Conservation (phyloP, 2,329 filamentous ascomycete species). For the Helicocarpus griseus region DNA sequence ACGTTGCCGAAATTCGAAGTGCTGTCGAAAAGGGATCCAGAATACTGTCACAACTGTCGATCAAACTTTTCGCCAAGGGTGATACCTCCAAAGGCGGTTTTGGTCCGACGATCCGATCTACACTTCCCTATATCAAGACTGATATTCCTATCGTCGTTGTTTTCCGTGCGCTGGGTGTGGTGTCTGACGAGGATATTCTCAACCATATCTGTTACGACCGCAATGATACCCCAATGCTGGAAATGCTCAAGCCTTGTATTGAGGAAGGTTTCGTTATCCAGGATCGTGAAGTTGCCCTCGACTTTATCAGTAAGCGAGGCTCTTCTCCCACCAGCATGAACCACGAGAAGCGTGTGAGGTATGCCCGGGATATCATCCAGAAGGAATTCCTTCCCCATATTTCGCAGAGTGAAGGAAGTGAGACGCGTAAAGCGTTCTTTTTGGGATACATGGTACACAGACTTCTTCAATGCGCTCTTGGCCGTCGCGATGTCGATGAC, state of each 20-base stretch:
- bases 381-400: slow-evolving; percentile 97
- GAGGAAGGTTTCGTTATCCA: slow-evolving; percentile 96
- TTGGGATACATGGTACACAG: slow-evolving; percentile 98
- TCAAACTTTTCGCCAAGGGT: slow-evolving; percentile 83
- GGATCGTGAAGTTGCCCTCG: slow-evolving; percentile 84
- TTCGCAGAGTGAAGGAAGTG: slow-evolving; percentile 85
- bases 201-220: slow-evolving; percentile 97
- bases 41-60: slow-evolving; percentile 81
- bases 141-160: slow-evolving; percentile 93
- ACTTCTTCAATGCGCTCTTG: slow-evolving; percentile 83
- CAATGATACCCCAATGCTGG: slow-evolving; percentile 91
- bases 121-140: slow-evolving; percentile 84
- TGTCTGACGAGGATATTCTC: slow-evolving; percentile 94
- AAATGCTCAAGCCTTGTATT: slow-evolving; percentile 94
- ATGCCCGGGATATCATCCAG: slow-evolving; percentile 87
- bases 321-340: slow-evolving; percentile 60
- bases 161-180: slow-evolving; percentile 88
- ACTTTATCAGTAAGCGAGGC: slow-evolving; percentile 91
- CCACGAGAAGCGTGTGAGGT: slow-evolving; percentile 79
- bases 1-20: slow-evolving; percentile 91
- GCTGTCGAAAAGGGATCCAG: slow-evolving; percentile 93
- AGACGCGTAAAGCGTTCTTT: slow-evolving; percentile 96
- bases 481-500: slow-evolving; percentile 87
- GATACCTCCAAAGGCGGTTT: slow-evolving; percentile 69
- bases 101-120: slow-evolving; percentile 80